Evolutionary conservation across 129 eudicot genomes (phyloP).

Genomic region (Gnaphalium uliginosum): DNA sequence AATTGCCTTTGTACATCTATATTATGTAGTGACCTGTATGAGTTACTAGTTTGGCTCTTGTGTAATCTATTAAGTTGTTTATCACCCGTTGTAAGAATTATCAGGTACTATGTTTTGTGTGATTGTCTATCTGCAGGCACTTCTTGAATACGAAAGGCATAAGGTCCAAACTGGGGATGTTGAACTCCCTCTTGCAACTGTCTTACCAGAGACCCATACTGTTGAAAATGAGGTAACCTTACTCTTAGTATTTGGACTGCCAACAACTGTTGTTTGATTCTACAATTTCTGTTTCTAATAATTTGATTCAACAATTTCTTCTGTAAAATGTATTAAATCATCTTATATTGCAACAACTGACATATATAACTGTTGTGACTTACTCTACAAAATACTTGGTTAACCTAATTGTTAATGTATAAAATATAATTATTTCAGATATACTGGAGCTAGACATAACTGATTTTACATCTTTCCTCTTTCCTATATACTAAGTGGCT

Average conservation of each 20-base stretch:
- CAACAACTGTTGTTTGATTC: not conserved
- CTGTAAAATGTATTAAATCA: not conserved
- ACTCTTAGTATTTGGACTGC: not conserved
- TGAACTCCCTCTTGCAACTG: constrained; percentile 55
- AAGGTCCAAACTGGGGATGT: constrained; percentile 72
- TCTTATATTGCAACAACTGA: not conserved
- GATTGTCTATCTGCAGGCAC: constrained; percentile 57
- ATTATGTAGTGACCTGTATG: not conserved
- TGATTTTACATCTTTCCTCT: not conserved
- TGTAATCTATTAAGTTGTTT: not conserved
- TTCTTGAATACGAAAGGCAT: constrained; percentile 85
- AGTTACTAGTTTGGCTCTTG: not conserved
- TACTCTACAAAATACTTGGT: not conserved
- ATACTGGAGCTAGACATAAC: not conserved
- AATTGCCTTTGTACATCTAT: constrained; percentile 5
- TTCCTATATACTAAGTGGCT: no score
- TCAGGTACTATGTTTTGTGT: not conserved
- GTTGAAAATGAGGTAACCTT: constrained; percentile 65
- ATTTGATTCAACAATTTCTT: not conserved
- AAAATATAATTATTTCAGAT: not conserved
- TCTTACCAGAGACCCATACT: constrained; percentile 51
- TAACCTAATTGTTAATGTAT: constrained; percentile 1
- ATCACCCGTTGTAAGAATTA: not conserved
- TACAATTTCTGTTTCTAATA: constrained; percentile 7
- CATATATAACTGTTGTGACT: not conserved